Percentiles rank a stretch among this genome's conserved stretches.
Evolutionary conservation across 306 rosid species (phyloP).

Genomic region (Prunus mume): DNA sequence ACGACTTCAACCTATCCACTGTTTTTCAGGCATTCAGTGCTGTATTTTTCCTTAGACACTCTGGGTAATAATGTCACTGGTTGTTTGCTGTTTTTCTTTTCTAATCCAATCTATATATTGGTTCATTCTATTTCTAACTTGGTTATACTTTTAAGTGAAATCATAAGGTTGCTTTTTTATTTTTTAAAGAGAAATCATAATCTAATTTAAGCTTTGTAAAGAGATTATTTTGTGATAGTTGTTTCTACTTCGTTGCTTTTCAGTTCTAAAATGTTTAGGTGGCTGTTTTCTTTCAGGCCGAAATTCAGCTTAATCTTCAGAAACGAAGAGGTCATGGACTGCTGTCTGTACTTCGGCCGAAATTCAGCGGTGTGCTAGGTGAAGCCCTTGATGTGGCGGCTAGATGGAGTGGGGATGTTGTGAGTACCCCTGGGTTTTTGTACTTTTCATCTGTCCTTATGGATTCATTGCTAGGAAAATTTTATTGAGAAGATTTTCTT

Average conservation of each 20-base stretch:
- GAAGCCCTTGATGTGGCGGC: conserved; percentile 90
- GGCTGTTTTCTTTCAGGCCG: conserved; percentile 63
- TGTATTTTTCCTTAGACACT: not conserved
- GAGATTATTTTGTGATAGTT: not conserved
- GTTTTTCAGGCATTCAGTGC: not conserved
- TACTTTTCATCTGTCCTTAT: conserved; percentile 11
- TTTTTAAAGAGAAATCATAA: not conserved
- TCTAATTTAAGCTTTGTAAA: not conserved
- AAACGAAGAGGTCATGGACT: conserved; percentile 95
- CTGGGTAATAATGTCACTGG: not conserved
- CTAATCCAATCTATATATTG: not conserved
- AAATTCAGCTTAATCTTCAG: conserved; percentile 81
- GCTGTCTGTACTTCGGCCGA: conserved; percentile 75
- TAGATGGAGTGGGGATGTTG: conserved; percentile 99
- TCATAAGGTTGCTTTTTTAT: not conserved
- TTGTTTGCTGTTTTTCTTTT: not conserved
- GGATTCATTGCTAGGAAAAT: conserved; percentile 4
- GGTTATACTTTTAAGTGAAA: not conserved
- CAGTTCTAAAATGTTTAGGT: conserved; percentile 4
- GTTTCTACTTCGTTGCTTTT: conserved; percentile 11
- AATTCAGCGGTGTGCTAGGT: conserved; percentile 91
- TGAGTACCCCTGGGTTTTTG: conserved; percentile 45
- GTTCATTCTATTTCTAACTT: not conserved
- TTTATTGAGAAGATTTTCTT: not conserved
- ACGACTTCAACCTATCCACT: not conserved